Conservation (phyloP, 1,284 basidiomycete genomes). For the Ganoderma multipileum region DNA sequence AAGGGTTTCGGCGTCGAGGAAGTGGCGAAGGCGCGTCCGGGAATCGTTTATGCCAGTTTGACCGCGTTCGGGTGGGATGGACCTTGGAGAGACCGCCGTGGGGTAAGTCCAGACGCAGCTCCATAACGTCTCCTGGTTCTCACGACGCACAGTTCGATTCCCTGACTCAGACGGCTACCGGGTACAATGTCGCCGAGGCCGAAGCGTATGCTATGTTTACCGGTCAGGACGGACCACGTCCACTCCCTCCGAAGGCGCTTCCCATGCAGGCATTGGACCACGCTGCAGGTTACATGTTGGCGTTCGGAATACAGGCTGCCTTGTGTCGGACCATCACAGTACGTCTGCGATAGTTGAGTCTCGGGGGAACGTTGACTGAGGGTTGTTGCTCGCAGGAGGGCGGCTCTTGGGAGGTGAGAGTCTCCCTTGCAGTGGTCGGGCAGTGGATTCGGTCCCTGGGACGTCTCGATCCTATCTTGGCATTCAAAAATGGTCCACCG, state of each 20-base stretch:
- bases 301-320: conserved; percentile 64
- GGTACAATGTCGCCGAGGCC: conserved; percentile 67
- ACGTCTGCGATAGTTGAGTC: conserved; percentile 23
- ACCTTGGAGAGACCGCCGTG: conserved; percentile 62
- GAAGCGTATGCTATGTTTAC: conserved; percentile 49
- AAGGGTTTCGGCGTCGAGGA: conserved; percentile 59
- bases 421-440: conserved; percentile 62
- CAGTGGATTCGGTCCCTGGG: conserved; percentile 66
- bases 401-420: conserved; percentile 67
- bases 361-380: not conserved
- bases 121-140: not conserved
- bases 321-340: conserved; percentile 61
- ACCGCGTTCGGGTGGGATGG: conserved; percentile 68
- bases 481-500: conserved; percentile 47
- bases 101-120: conserved; percentile 44
- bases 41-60: conserved; percentile 65
- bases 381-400: conserved; percentile 51
- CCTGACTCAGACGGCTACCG: conserved; percentile 69
- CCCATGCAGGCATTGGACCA: conserved; percentile 74
- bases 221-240: conserved; percentile 18
- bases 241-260: conserved; percentile 51
- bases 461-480: conserved; percentile 46
- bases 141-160: conserved; percentile 63
- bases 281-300: conserved; percentile 64
- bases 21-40: conserved; percentile 50